These are phyloP conservation scores for Fusarium musae DNA, from an alignment of 2,329 filamentous ascomycete genomes.

Conservation along the genomic window DNA sequence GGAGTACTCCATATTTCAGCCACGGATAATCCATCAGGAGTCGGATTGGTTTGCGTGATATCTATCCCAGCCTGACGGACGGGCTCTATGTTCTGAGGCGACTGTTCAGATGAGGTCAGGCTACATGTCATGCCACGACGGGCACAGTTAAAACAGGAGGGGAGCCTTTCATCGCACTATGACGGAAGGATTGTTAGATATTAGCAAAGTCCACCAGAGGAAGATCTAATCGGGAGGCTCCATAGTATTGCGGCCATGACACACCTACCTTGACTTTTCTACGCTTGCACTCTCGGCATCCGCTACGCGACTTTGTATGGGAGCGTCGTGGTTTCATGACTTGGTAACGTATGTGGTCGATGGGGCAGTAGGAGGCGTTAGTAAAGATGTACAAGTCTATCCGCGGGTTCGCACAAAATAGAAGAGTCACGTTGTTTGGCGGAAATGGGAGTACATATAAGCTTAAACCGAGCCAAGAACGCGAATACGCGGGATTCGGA, in stretches of 20 bases:
- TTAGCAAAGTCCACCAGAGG: background rate
- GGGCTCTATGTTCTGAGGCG: background rate
- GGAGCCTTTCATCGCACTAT: background rate
- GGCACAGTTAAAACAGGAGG: background rate
- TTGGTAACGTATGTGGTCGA: too few relatives aligned
- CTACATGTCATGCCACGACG: background rate
- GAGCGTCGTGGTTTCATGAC: too few relatives aligned
- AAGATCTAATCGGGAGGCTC: too few relatives aligned
- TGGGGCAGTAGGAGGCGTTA: too few relatives aligned
- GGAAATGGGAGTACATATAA: too few relatives aligned
- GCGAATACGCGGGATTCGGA: too few relatives aligned
- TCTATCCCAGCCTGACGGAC: rapidly evolving
- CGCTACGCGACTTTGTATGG: background rate
- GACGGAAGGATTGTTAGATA: rapidly evolving
- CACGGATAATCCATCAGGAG: background rate
- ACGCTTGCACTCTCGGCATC: background rate
- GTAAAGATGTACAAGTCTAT: too few relatives aligned
- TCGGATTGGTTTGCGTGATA: background rate
- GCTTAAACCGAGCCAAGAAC: too few relatives aligned
- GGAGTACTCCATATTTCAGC: background rate
- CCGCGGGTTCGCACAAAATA: too few relatives aligned
- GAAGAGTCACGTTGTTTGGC: too few relatives aligned
- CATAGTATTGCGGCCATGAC: background rate
- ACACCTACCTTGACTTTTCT: background rate
- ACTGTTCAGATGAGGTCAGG: background rate